Conservation (phyloP, 768 basidiomycete genomes). For the Lyophyllum decastes region DNA sequence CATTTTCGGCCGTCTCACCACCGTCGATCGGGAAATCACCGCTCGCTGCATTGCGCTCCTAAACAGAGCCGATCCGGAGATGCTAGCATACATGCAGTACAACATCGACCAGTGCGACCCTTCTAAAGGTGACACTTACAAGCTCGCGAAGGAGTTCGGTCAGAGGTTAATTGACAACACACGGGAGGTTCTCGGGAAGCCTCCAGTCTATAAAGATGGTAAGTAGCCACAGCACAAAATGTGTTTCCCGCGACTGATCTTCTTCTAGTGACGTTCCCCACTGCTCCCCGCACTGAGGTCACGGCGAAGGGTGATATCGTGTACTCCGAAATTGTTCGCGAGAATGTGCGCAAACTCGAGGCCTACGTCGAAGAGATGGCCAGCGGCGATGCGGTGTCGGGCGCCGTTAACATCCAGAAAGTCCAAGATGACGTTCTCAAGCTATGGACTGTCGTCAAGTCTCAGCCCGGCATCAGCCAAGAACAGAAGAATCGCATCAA, state of each 20-base stretch:
- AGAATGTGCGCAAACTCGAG: slow-evolving; percentile 96
- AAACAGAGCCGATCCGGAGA: slow-evolving; percentile 93
- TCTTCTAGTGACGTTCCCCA: slow-evolving; percentile 89
- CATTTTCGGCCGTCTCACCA: slow-evolving; percentile 91
- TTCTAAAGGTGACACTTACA: slow-evolving; percentile 86
- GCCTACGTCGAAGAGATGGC: slow-evolving; percentile 99
- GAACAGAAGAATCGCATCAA: slow-evolving; percentile 97
- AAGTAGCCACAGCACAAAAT: slow-evolving; percentile 27
- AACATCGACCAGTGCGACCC: slow-evolving; percentile 84
- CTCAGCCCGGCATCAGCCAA: slow-evolving; percentile 94
- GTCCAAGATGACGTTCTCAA: slow-evolving; percentile 97
- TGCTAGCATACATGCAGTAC: slow-evolving; percentile 95
- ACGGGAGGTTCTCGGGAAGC: slow-evolving; percentile 74
- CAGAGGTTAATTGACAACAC: slow-evolving; percentile 95
- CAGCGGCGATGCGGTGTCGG: slow-evolving; percentile 83
- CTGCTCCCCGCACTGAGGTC: slow-evolving; percentile 94
- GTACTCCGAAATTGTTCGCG: slow-evolving; percentile 92
- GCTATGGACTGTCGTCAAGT: slow-evolving; percentile 96
- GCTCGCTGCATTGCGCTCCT: slow-evolving; percentile 97
- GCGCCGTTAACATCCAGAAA: slow-evolving; percentile 91
- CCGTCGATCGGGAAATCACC: slow-evolving; percentile 94
- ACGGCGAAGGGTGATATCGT: slow-evolving; percentile 93
- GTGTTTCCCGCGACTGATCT: slow-evolving; percentile 1
- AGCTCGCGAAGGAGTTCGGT: slow-evolving; percentile 95
- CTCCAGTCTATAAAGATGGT: slow-evolving; percentile 98